Evolutionary conservation across 2,329 filamentous ascomycete species (phyloP).

Genomic region (Emergomyces africanus): DNA sequence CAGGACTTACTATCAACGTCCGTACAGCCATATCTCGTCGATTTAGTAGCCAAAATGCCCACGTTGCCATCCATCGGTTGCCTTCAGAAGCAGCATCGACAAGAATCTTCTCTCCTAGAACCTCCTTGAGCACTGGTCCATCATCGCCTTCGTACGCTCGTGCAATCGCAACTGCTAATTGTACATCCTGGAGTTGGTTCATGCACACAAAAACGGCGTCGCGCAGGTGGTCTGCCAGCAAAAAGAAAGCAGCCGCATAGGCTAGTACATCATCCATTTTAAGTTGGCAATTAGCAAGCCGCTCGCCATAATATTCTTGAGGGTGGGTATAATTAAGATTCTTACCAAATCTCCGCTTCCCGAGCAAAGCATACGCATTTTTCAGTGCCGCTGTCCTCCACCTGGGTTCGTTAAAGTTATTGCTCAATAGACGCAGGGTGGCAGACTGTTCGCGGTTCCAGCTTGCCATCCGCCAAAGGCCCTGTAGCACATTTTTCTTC

Average conservation of each 20-base stretch:
- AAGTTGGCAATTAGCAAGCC: conserved; percentile 4
- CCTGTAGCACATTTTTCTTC: conserved; percentile 83
- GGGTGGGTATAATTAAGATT: conserved; percentile 1
- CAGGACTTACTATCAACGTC: conserved; percentile 55
- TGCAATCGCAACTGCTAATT: conserved; percentile 77
- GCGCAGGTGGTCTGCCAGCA: conserved; percentile 71
- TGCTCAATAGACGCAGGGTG: conserved; percentile 68
- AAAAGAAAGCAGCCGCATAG: conserved; percentile 92
- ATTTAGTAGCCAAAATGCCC: conserved; percentile 88
- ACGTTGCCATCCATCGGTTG: conserved; percentile 87
- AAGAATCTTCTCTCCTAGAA: conserved; percentile 71
- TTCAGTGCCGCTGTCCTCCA: conserved; percentile 88
- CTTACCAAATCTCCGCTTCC: conserved; percentile 72
- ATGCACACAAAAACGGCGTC: conserved; percentile 80
- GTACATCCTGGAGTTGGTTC: conserved; percentile 75
- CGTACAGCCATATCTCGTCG: conserved; percentile 73
- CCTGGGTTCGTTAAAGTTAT: conserved; percentile 75
- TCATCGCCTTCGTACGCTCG: conserved; percentile 80
- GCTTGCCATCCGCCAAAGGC: conserved; percentile 85
- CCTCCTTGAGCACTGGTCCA: conserved; percentile 56
- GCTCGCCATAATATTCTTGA: background rate
- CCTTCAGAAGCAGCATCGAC: conserved; percentile 64
- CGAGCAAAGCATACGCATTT: conserved; percentile 90
- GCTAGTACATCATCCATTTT: conserved; percentile 35
- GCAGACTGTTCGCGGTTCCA: conserved; percentile 78